These are phyloP conservation scores for Bryum argenteum DNA, from an alignment of 225 moss, liverwort and hornwort genomes.

Conservation along the genomic window DNA sequence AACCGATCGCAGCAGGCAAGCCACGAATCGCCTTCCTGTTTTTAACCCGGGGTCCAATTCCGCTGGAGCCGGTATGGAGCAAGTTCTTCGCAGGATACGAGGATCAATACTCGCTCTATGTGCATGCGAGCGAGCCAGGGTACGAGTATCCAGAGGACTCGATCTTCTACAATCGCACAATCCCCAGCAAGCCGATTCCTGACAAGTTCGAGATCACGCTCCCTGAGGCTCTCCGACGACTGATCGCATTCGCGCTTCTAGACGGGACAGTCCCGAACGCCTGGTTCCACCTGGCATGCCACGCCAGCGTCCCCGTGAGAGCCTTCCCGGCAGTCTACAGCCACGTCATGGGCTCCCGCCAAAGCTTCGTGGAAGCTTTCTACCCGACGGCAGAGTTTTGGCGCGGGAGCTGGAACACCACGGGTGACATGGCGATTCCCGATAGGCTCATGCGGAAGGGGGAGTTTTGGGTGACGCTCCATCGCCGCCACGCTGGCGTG, in stretches of 20 bases:
- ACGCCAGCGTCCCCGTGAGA: slow-evolving; percentile 28
- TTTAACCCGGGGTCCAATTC: slow-evolving; percentile 19
- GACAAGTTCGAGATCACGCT: not conserved
- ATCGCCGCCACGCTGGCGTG: slow-evolving; percentile 55
- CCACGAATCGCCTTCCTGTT: slow-evolving; percentile 42
- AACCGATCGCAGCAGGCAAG: not conserved
- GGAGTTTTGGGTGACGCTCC: slow-evolving; percentile 60
- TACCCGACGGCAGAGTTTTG: slow-evolving; percentile 9
- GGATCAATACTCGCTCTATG: slow-evolving; percentile 27
- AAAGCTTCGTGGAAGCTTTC: slow-evolving; percentile 40
- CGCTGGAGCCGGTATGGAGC: slow-evolving; percentile 31
- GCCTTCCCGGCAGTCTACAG: slow-evolving; percentile 12
- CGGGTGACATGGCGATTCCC: slow-evolving; percentile 19
- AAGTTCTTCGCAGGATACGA: slow-evolving; percentile 27
- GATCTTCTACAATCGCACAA: slow-evolving; percentile 22
- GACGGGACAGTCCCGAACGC: slow-evolving; percentile 25
- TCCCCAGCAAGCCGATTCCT: slow-evolving; percentile 19
- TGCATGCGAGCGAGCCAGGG: not conserved
- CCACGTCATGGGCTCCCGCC: slow-evolving; percentile 18
- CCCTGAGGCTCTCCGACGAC: slow-evolving; percentile 17
- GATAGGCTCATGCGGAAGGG: slow-evolving; percentile 52
- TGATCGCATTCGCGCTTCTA: slow-evolving; percentile 15
- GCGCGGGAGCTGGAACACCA: slow-evolving; percentile 20
- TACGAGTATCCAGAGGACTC: not conserved
- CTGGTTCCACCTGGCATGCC: slow-evolving; percentile 36